A percentile compares a stretch with the other conserved stretches of the same genome.
Evolutionary conservation across 2,329 filamentous ascomycete species (phyloP).

Genomic region (Cladophialophora chaetospira): DNA sequence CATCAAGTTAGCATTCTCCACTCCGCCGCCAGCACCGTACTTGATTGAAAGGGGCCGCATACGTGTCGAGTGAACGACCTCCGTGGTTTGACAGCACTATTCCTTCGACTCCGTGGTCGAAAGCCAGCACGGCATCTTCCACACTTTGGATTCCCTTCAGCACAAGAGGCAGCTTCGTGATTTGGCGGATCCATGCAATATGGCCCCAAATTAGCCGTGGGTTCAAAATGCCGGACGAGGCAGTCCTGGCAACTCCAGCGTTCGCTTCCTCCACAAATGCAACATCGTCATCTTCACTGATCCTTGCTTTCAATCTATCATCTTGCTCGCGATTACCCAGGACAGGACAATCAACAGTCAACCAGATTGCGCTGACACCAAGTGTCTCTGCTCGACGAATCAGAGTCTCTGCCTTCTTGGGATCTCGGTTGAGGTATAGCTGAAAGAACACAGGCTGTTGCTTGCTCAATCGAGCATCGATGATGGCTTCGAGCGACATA

Average conservation of each 20-base stretch:
- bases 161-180: conserved; percentile 54
- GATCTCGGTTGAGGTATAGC: conserved; percentile 57
- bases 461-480: conserved; percentile 7
- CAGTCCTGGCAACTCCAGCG: conserved; percentile 10
- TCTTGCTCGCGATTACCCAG: conserved; percentile 59
- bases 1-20: not conserved
- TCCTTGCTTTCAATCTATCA: conserved; percentile 51
- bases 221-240: conserved; percentile 51
- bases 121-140: conserved; percentile 56
- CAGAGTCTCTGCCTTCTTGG: conserved; percentile 49
- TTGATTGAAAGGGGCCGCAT: no score
- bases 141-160: conserved; percentile 61
- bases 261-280: conserved; percentile 36
- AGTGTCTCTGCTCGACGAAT: conserved; percentile 40
- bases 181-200: conserved; percentile 53
- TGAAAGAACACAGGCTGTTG: conserved; percentile 38
- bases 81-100: conserved; percentile 62
- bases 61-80: conserved; percentile 56
- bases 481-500: conserved; percentile 15
- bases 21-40: no score
- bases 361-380: conserved; percentile 26
- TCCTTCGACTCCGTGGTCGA: conserved; percentile 54
- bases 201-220: conserved; percentile 56
- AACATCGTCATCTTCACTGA: conserved; percentile 6
- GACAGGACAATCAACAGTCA: conserved; percentile 37